A percentile compares a stretch with the other conserved stretches of the same genome.
These are phyloP conservation scores for Agrocybe chaxingu DNA, from an alignment of 768 basidiomycete genomes.

Conservation along the genomic window DNA sequence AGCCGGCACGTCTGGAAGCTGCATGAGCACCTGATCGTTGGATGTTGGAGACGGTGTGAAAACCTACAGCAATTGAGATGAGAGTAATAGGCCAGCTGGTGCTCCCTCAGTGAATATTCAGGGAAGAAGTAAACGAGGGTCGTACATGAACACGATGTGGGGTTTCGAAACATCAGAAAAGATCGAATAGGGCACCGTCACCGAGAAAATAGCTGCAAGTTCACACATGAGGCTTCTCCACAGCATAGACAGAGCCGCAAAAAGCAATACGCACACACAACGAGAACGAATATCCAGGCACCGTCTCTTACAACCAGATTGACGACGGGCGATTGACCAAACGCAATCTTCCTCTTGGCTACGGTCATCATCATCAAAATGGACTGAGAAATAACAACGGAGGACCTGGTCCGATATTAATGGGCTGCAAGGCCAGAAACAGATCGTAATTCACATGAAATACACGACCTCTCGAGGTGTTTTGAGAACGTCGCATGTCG, in stretches of 20 bases:
- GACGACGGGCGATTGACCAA: conserved; percentile 12
- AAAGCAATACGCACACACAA: conserved; percentile 10
- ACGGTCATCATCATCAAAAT: conserved; percentile 14
- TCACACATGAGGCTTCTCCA: neutral
- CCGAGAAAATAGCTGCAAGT: conserved; percentile 12
- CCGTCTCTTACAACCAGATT: conserved; percentile 15
- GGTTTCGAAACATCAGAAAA: conserved; percentile 14
- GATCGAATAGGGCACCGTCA: conserved; percentile 14
- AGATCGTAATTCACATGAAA: conserved; percentile 9
- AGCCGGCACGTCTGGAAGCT: conserved; percentile 11
- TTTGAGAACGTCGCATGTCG: conserved; percentile 12
- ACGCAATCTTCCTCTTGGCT: conserved; percentile 13
- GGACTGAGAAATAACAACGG: conserved; percentile 11
- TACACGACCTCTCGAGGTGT: conserved; percentile 13
- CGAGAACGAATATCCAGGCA: conserved; percentile 15
- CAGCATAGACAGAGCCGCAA: neutral
- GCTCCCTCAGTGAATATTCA: neutral
- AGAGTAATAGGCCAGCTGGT: conserved; percentile 15
- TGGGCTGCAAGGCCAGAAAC: neutral
- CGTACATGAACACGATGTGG: conserved; percentile 15
- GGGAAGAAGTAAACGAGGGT: neutral
- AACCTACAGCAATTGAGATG: conserved; percentile 14
- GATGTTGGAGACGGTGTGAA: neutral
- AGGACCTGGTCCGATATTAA: conserved; percentile 1
- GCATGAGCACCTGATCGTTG: neutral